Conservation (phyloP, 2,329 filamentous ascomycete genomes). For the Aspergillus sergii region DNA sequence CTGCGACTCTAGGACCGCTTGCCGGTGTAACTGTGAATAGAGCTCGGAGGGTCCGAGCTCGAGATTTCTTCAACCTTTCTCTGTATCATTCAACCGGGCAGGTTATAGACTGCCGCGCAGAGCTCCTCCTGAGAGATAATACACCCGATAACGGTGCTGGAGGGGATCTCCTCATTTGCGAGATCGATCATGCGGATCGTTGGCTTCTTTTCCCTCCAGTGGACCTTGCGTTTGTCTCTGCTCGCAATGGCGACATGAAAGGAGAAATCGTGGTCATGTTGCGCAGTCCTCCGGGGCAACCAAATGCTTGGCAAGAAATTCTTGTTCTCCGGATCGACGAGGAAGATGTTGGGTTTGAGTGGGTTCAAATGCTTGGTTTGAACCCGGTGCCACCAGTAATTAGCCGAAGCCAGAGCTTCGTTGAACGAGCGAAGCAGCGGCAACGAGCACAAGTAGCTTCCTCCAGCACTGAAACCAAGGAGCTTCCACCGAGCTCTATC, state of each 20-base stretch:
- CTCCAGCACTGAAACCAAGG: conserved; percentile 31
- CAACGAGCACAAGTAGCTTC: conserved; percentile 29
- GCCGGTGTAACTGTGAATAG: conserved; percentile 72
- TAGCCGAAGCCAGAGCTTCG: conserved; percentile 57
- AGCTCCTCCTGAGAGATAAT: conserved; percentile 83
- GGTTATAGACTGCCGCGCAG: conserved; percentile 83
- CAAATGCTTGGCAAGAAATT: conserved; percentile 78
- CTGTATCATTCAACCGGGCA: conserved; percentile 88
- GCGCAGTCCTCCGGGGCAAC: conserved; percentile 65
- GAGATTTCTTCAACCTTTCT: conserved; percentile 86
- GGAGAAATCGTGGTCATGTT: conserved; percentile 86
- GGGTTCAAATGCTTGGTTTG: conserved; percentile 81
- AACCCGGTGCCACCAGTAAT: conserved; percentile 64
- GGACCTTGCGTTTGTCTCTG: conserved; percentile 72
- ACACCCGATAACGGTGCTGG: conserved; percentile 64
- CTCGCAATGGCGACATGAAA: conserved; percentile 71
- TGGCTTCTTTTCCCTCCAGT: conserved; percentile 94
- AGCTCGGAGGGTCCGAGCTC: conserved; percentile 79
- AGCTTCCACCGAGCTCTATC: conserved; percentile 50
- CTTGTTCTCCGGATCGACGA: conserved; percentile 76
- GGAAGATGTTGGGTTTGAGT: conserved; percentile 78
- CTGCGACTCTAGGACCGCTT: conserved; percentile 73
- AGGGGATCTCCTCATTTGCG: conserved; percentile 89
- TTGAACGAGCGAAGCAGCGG: conserved; percentile 45
- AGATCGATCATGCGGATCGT: conserved; percentile 74